These are phyloP conservation scores for Arthrinium puccinioides DNA, from an alignment of 2,329 filamentous ascomycete genomes.

Conservation along the genomic window DNA sequence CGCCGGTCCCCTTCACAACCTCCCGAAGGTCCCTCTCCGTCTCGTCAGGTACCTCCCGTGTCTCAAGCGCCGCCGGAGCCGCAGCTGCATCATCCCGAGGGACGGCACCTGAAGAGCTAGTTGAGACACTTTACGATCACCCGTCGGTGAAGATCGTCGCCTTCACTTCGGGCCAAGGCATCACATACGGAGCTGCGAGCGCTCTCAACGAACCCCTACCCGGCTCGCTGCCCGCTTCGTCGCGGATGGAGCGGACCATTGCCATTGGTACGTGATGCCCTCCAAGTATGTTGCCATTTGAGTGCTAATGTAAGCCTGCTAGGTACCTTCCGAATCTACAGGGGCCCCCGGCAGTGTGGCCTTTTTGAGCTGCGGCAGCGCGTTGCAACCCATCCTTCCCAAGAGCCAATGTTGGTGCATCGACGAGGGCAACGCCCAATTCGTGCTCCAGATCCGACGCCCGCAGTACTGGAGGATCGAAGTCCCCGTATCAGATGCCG, in stretches of 20 bases:
- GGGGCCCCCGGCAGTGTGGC: constrained; percentile 78
- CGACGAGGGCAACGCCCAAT: constrained; percentile 70
- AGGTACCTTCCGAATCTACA: constrained; percentile 77
- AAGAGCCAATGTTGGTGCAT: constrained; percentile 94
- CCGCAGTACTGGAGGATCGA: constrained; percentile 90
- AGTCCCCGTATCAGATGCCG: constrained; percentile 57
- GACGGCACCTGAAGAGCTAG: constrained; percentile 26
- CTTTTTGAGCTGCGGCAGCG: constrained; percentile 78
- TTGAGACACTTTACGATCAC: constrained; percentile 71
- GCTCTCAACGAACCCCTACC: constrained; percentile 23
- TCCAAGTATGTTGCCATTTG: no score
- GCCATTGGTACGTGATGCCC: constrained; percentile 59
- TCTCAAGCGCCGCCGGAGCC: no score
- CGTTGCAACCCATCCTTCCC: constrained; percentile 79
- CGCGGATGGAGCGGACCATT: constrained; percentile 46
- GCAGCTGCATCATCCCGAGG: background rate
- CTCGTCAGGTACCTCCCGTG: constrained; percentile 9
- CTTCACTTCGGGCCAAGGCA: constrained; percentile 30
- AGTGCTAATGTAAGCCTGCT: no score
- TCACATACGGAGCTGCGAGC: constrained; percentile 25
- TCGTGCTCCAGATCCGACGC: constrained; percentile 77
- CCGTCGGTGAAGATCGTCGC: constrained; percentile 62
- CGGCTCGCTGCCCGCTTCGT: constrained; percentile 20
- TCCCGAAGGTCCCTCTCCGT: constrained; percentile 7
- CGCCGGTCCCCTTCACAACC: constrained; percentile 1